Base-by-base conservation (phyloP, 176 grass and related monocot species). In the Oryza longistaminata region DNA sequence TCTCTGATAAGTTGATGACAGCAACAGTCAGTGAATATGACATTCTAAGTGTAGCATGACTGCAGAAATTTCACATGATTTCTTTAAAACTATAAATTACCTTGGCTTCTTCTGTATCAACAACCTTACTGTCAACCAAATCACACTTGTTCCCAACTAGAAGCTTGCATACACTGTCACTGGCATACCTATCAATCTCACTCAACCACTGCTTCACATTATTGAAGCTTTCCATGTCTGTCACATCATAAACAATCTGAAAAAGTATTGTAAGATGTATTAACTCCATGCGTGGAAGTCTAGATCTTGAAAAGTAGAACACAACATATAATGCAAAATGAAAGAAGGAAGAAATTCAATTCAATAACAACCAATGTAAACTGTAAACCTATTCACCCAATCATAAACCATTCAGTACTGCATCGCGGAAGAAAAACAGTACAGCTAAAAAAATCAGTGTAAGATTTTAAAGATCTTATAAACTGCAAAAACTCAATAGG, bases 131-230 rank as follows among this genome's bases (percentile, higher is more conserved):
- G 7, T 98, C 89, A 66, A 89, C 89, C 80, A 98, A 86, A 87
- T 98, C 95, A 70, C 91, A 93, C 76, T 98, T 95, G 77, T 98
- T 98, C 70, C 95, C 93, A 74, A 98, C 93, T 53, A 98, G 93
- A 73, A 98, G 93, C 89, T 98, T 98, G 93, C 95, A 95, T 14
- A 98, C 93, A 78, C 43, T 92, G 71, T 98, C 95, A 88, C 89
- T 95, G 40, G 95, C 95, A 90, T 95, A 98, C 86, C 95, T 90
- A 86, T 98, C 95, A 85, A 98, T 93, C 85, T 98, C 95, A 88
- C 74, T 98, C 74, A 98, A 60, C 93, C 91, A 98, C 45, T 95
- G 87, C 84, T 95, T 98, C 64, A 98, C 83, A 82, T 98, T 98
- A 37, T 98, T 90, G 78, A 95, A 98, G 77, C 95, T 98, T 82